Evolutionary conservation across 306 rosid species (phyloP).

Genomic region (Rosa multiflora): DNA sequence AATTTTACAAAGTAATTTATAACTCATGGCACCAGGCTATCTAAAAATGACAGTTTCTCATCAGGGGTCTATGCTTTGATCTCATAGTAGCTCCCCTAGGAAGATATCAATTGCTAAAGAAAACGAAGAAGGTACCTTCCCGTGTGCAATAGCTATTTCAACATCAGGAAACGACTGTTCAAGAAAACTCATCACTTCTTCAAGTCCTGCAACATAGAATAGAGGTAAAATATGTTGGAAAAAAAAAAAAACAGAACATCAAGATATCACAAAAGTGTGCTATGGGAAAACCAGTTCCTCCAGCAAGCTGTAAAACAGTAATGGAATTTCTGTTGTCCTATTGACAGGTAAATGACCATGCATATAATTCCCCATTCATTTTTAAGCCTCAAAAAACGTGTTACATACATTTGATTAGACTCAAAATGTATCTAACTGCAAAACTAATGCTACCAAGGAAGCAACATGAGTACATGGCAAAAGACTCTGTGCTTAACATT

Average conservation of each 20-base stretch:
- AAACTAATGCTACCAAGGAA: slow-evolving; percentile 21
- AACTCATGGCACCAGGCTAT: not conserved
- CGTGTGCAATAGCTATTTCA: slow-evolving; percentile 93
- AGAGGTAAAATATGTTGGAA: slow-evolving; percentile 12
- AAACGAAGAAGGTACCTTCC: slow-evolving; percentile 64
- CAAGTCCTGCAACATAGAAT: slow-evolving; percentile 67
- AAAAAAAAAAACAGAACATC: slow-evolving; percentile 18
- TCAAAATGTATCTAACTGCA: slow-evolving; percentile 17
- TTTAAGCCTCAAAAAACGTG: not conserved
- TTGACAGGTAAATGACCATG: not conserved
- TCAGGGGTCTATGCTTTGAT: slow-evolving; percentile 15
- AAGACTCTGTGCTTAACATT: not conserved
- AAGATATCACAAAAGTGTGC: not conserved
- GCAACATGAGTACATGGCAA: not conserved
- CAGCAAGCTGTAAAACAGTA: not conserved
- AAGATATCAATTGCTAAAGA: slow-evolving; percentile 30
- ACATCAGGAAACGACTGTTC: slow-evolving; percentile 62
- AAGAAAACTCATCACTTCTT: slow-evolving; percentile 85
- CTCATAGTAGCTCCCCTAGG: slow-evolving; percentile 23
- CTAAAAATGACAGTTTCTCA: not conserved
- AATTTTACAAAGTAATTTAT: not conserved
- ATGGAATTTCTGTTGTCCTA: slow-evolving; percentile 13
- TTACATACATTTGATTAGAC: not conserved
- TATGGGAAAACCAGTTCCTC: not conserved
- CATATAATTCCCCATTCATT: not conserved